These are phyloP conservation scores for Rhizophora mangle DNA, from an alignment of 345 rosid genomes.

Conservation along the genomic window DNA sequence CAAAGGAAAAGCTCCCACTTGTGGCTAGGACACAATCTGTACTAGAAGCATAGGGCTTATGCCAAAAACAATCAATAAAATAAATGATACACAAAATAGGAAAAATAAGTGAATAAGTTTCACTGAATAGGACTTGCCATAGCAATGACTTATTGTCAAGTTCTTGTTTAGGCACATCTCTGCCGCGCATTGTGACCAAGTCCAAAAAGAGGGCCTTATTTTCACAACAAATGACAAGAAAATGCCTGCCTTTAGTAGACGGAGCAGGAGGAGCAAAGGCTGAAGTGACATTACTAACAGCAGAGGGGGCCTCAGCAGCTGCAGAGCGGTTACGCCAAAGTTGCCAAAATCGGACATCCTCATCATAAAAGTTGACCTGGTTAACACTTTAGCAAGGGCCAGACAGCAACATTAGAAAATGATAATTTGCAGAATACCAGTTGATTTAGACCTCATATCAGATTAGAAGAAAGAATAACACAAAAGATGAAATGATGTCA, in stretches of 20 bases:
- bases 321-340: slow-evolving; percentile 89
- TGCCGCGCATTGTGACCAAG: slow-evolving; percentile 96
- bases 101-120: neutral
- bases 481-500: neutral
- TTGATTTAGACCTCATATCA: no score
- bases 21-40: no score
- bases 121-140: slow-evolving; percentile 47
- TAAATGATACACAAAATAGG: neutral
- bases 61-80: neutral
- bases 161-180: slow-evolving; percentile 95
- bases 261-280: slow-evolving; percentile 81
- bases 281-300: slow-evolving; percentile 75
- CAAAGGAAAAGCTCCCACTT: no score
- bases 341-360: slow-evolving; percentile 95
- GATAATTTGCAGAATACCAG: neutral
- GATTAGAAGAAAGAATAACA: neutral
- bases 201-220: slow-evolving; percentile 95
- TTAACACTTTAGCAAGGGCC: slow-evolving; percentile 52
- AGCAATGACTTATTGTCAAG: slow-evolving; percentile 90
- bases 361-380: slow-evolving; percentile 94
- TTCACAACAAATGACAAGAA: slow-evolving; percentile 93
- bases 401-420: no score
- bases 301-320: slow-evolving; percentile 94
- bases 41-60: no score
- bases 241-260: slow-evolving; percentile 91